Conservation (phyloP, 768 basidiomycete genomes). For the Phaeotremella fagi region DNA sequence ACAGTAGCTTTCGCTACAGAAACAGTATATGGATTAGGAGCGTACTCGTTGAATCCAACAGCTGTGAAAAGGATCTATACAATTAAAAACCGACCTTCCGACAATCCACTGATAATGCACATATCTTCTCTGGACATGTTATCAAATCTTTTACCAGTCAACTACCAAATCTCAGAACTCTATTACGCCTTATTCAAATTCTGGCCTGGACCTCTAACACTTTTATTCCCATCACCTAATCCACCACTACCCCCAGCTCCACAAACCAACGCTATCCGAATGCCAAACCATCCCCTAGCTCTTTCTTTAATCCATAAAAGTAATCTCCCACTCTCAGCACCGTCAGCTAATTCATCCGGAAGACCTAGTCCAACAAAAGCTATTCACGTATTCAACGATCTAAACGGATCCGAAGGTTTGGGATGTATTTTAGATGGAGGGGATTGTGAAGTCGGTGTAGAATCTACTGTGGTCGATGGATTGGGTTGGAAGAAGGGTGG, state of each 20-base stretch:
- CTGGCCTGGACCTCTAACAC: constrained; percentile 92
- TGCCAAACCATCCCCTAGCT: constrained; percentile 92
- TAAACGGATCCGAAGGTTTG: constrained; percentile 50
- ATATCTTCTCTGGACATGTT: constrained; percentile 84
- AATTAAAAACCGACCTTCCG: constrained; percentile 84
- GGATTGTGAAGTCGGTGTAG: constrained; percentile 78
- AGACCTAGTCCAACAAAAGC: constrained; percentile 90
- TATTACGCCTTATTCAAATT: constrained; percentile 77
- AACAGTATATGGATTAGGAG: constrained; percentile 97
- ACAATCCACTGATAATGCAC: constrained; percentile 97
- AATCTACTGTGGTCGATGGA: constrained; percentile 93
- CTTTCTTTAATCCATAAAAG: constrained; percentile 75
- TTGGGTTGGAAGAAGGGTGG: constrained; percentile 49
- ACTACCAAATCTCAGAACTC: constrained; percentile 59
- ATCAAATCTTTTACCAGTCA: constrained; percentile 61
- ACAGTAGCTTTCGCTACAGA: constrained; percentile 87
- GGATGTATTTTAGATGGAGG: constrained; percentile 91
- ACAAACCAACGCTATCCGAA: constrained; percentile 67
- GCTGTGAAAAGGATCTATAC: constrained; percentile 73
- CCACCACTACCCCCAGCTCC: constrained; percentile 43
- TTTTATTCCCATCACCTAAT: constrained; percentile 74
- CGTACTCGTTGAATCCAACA: constrained; percentile 58
- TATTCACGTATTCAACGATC: constrained; percentile 73
- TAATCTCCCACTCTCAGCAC: constrained; percentile 78
- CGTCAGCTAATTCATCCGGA: constrained; percentile 90